Evolutionary conservation across 352 stramenopile genomes (phyloP).

Genomic region (Pythium coloratum): DNA sequence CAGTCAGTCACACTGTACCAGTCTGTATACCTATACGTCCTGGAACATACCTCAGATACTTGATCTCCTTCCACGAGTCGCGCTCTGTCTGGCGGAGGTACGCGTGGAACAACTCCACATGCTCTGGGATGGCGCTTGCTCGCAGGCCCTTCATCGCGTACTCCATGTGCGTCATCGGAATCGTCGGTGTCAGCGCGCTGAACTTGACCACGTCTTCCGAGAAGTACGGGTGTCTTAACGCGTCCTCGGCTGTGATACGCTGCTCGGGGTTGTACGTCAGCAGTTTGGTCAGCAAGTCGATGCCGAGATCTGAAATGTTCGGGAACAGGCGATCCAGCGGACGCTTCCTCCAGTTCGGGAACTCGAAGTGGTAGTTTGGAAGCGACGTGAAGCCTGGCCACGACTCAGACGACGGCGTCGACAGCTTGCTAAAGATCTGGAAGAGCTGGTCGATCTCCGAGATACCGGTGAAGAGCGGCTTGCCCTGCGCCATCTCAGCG

Average conservation of each 20-base stretch:
- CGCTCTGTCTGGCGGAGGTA: constrained; percentile 78
- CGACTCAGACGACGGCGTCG: constrained; percentile 95
- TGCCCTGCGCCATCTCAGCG: constrained; percentile 93
- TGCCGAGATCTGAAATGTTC: constrained; percentile 65
- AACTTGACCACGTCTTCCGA: constrained; percentile 46
- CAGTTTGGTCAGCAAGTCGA: constrained; percentile 74
- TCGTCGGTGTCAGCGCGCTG: constrained; percentile 53
- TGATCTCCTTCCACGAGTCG: constrained; percentile 85
- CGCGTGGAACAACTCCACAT: constrained; percentile 78
- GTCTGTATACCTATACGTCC: not conserved
- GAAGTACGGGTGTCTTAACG: constrained; percentile 83
- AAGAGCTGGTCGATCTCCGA: constrained; percentile 87
- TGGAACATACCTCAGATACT: constrained; percentile 72
- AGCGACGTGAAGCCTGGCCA: constrained; percentile 97
- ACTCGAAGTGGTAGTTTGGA: constrained; percentile 96
- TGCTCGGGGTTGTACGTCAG: constrained; percentile 84
- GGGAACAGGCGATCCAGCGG: constrained; percentile 71
- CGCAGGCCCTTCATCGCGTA: constrained; percentile 56
- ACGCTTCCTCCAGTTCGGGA: constrained; percentile 75
- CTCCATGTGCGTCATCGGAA: constrained; percentile 78
- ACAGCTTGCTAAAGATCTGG: constrained; percentile 92
- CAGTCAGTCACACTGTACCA: not conserved
- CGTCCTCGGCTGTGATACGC: constrained; percentile 80
- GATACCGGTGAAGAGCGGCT: constrained; percentile 80
- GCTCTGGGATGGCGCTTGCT: constrained; percentile 55